Base-by-base conservation (phyloP, 2,329 filamentous ascomycete genomes). In the Arthroderma sp. region DNA sequence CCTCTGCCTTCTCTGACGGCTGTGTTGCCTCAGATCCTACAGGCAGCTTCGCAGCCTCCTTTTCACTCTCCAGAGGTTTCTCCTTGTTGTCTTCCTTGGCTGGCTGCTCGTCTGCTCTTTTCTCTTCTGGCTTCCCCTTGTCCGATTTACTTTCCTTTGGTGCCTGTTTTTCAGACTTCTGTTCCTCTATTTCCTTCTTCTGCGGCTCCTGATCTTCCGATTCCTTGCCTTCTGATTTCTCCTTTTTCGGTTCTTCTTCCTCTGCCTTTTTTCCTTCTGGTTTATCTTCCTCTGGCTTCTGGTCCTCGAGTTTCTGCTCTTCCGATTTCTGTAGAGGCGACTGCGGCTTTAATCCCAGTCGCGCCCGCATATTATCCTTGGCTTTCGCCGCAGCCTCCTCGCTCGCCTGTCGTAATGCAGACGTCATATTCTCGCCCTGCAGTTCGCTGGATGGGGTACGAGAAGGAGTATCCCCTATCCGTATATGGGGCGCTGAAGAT, bases 341-440 rank as follows among this genome's bases (percentile, higher is more conserved):
- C 4, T 57, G 38, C 33, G 38, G 41, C 31, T 56, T 56, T 25
- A 59, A 33, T 8, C 56, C 58, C 21, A 61, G 55, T 35, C 62
- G 64, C 17, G 59, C 38, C 21, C 53, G 55, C 5, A 63, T 55
- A 19, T 63, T 66, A 23, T 69, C 66, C 54, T 72, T 73, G 1
- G 70, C 72, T 37, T 67, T 65, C 13, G 71, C 70, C 38, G 71
- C 71, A 57, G 61, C 60, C 54, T 73, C 66, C 38, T 70, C 69
- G 41, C 74, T 71, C 1, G 74, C 73, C 63, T 76, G 74, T 53
- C 74, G 68, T 55, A 77, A 62, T 1, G 74, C 70, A 8, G 72
- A 60, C 1, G 71, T 68, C n/a, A 73, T 65, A 2, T 66, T 67
- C 5, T 70, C 66, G 25, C 74, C 70, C 55, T 66, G 68, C 19